Evolutionary conservation across 106 monocot species (phyloP), one percentile per base, ranked within the genome.

Genomic region (Dactylorhiza incarnata): DNA sequence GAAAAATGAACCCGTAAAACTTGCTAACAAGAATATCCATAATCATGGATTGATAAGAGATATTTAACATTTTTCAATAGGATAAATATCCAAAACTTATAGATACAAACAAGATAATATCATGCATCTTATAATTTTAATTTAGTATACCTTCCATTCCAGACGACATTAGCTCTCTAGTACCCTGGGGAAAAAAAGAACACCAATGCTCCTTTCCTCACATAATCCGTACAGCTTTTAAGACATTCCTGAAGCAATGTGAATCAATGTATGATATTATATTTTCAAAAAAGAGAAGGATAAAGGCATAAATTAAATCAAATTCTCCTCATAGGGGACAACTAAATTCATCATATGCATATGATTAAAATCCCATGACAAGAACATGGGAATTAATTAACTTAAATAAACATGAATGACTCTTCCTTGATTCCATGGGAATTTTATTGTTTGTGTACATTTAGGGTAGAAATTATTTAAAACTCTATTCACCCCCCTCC

Each of bases 131-230:
- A n/a, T n/a, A n/a, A n/a, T n/a, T n/a, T n/a, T n/a, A n/a, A n/a
- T n/a, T n/a, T n/a, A n/a, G n/a, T n/a, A n/a, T n/a, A n/a, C n/a
- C n/a, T n/a, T n/a, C n/a, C n/a, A n/a, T n/a, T n/a, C n/a, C n/a
- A n/a, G n/a, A n/a, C n/a, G n/a, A n/a, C n/a, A n/a, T n/a, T n/a
- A n/a, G n/a, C n/a, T n/a, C n/a, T n/a, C n/a, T n/a, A 73, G 94
- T 99, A 70, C 99, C 94, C 61, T 99, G 91, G 22, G 99, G 94
- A 91, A 99, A 94, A 87, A 99, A 94, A n/a, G 73, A 90, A 92
- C 47, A 94, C 99, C 75, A 91, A 99, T 45, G 90, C 88, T 13
- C 94, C 99, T 74, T 88, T 94, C 66, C 78, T 85, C 81, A 99
- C 78, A 62, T 89, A 82, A 52, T 92, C 89, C 25, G 94, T 86